Base-by-base conservation (phyloP, 106 monocot genomes). In the Phalaenopsis equestris region DNA sequence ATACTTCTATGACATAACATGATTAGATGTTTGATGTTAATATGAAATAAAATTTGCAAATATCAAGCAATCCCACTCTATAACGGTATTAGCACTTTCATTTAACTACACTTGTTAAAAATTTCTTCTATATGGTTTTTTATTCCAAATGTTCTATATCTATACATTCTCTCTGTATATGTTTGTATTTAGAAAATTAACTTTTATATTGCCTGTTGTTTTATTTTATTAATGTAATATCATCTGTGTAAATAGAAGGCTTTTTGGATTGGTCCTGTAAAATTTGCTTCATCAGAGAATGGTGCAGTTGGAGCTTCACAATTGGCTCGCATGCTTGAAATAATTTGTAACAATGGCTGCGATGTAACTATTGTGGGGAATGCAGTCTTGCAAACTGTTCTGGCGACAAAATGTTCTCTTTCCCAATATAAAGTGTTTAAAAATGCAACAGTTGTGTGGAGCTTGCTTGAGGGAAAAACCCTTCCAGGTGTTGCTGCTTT, bases 401-500 rank as follows among this genome's bases (percentile, higher is more conserved):
- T 72, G 67, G 81, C 19, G 67, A 78, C 68, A 18, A 46, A 81
- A 39, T 39, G 14, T 47, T 84, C 77, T 48, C 46, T 49, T 75
- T 83, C 76, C 77, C 16, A 77, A 30, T 86, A 77, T 79, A 89
- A 77, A 77, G 55, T 83, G 58, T 85, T 97, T 58, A 67, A 81
- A 72, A 92, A 79, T 85, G 88, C 92, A 79, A 87, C 94, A 72
- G 85, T 90, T 76, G 88, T 94, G 38, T 97, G 94, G 96, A 87
- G 89, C 55, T 94, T 90, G 88, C 88, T 97, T 5, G 85, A 88
- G 81, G 89, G 92, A 81, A 87, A 85, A 67, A 72, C 81, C 81
- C 81, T 97, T 74, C 94, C 96, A 42, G 96, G 92, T 57, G 87
- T 97, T 81, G 86, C 92, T 46, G 90, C 94, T 74, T 89, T 97